Evolutionary conservation across 2,329 filamentous ascomycete species (phyloP).

Genomic region (Talaromyces amestolkiae): DNA sequence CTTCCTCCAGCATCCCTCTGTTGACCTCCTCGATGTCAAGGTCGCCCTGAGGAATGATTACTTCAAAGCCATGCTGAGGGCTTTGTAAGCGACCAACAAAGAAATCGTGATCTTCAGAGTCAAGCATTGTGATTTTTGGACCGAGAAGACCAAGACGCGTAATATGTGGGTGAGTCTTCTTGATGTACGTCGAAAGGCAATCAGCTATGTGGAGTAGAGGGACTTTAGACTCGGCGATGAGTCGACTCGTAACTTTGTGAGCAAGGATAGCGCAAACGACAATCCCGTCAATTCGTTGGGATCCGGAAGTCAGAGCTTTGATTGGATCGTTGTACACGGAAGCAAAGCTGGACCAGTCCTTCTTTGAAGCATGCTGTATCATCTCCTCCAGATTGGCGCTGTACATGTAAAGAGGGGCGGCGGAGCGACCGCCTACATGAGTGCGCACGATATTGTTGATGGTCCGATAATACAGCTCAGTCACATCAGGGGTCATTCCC

Average conservation of each 20-base stretch:
- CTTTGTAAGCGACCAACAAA: neutral
- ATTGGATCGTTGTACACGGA: neutral
- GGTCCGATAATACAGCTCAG: neutral
- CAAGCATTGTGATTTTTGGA: neutral
- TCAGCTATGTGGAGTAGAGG: neutral
- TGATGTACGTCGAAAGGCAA: neutral
- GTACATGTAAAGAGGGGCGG: neutral
- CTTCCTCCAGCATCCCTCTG: neutral
- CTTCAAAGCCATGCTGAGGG: neutral
- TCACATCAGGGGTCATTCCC: neutral
- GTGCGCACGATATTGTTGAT: neutral
- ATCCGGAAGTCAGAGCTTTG: neutral
- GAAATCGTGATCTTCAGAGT: neutral
- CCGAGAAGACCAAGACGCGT: neutral
- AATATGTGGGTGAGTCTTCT: neutral
- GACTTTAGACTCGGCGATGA: neutral
- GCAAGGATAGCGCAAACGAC: slow-evolving; percentile 4
- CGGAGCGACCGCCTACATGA: neutral
- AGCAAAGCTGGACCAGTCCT: neutral
- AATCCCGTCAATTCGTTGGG: neutral
- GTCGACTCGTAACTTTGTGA: slow-evolving; percentile 1
- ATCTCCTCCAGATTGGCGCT: neutral
- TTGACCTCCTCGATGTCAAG: neutral
- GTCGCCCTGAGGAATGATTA: neutral
- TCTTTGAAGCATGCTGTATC: neutral